Evolutionary conservation across 768 basidiomycete species (phyloP), one percentile per base, ranked within the genome.

Genomic region (Phylloporus sp.): DNA sequence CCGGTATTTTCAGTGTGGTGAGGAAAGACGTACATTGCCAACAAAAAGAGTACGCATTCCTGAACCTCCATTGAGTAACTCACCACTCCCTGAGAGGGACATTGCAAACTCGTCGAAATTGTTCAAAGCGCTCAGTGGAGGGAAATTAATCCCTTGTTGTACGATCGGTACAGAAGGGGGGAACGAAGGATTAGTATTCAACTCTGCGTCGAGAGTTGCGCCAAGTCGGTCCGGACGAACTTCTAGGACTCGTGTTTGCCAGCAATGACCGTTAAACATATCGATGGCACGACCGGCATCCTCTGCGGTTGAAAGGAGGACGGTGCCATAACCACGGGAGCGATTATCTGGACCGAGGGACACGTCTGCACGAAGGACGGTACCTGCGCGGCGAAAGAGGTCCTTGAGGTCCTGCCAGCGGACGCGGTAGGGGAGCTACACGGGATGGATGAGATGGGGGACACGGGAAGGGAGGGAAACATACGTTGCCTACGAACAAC

Each of bases 391-490:
- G 29, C 95, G 82, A 68, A 99, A 97, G 42, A 99, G 80, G 65
- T 99, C 95, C 59, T 99, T 98, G 52, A 99, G 79, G 71, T 99
- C 96, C 71, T 99, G 96, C 96, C 96, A 99, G 45, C 96, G 82
- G 31, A 97, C 94, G 50, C 95, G 78, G 68, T 95, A 98, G 0
- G 96, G 96, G 21, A 99, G 80, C 92, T 94, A 57, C 27, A 44
- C n/a, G 10, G 11, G 22, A 33, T n/a, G 37, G 17, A 34, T 44
- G 22, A 24, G 38, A 22, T 14, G 29, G 1, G 47, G 41, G 33
- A 38, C 20, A 46, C n/a, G 45, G 37, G 32, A 36, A 14, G 32
- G 9, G 20, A 31, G 49, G 17, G 26, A 15, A 6, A 72, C 86
- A 52, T 67, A 94, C 92, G 67, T 99, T 99, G 52, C 92, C 93